Percentiles rank a stretch among this genome's conserved stretches.
Evolutionary conservation across 345 rosid species (phyloP).

Genomic region (Barbarea vulgaris): DNA sequence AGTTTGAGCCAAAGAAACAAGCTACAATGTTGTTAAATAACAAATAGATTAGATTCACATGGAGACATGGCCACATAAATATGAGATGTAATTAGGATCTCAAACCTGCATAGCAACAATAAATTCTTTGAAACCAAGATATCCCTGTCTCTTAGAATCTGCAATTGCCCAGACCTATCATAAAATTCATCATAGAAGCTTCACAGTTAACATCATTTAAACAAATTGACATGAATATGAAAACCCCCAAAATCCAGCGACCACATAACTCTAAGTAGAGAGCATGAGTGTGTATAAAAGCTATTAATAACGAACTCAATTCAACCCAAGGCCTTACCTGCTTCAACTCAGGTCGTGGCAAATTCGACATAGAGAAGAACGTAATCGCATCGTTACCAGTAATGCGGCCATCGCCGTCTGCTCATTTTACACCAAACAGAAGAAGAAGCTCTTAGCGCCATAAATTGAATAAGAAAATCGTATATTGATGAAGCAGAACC

Average conservation of each 20-base stretch:
- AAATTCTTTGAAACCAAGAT: conserved; percentile 77
- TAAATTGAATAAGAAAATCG: background rate
- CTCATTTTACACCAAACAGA: conserved; percentile 23
- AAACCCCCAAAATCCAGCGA: background rate
- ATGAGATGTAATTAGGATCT: background rate
- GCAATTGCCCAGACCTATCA: conserved; percentile 90
- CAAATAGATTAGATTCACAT: conserved; percentile 32
- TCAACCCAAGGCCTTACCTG: conserved; percentile 49
- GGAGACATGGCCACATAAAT: background rate
- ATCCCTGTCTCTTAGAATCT: conserved; percentile 87
- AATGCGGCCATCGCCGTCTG: conserved; percentile 87
- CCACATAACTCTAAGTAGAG: background rate
- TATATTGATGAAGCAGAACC: background rate
- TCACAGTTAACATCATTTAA: background rate
- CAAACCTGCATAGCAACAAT: conserved; percentile 73
- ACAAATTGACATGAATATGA: background rate
- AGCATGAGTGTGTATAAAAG: background rate
- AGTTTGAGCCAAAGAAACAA: conserved; percentile 76
- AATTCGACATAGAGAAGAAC: conserved; percentile 76
- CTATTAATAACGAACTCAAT: background rate
- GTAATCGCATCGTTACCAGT: conserved; percentile 88
- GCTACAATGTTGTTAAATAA: conserved; percentile 46
- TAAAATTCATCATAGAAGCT: background rate
- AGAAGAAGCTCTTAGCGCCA: conserved; percentile 10
- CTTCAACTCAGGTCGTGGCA: conserved; percentile 83